Base-by-base conservation (phyloP, 1,284 basidiomycete genomes). In the Erythrobasidium hasegawianum region DNA sequence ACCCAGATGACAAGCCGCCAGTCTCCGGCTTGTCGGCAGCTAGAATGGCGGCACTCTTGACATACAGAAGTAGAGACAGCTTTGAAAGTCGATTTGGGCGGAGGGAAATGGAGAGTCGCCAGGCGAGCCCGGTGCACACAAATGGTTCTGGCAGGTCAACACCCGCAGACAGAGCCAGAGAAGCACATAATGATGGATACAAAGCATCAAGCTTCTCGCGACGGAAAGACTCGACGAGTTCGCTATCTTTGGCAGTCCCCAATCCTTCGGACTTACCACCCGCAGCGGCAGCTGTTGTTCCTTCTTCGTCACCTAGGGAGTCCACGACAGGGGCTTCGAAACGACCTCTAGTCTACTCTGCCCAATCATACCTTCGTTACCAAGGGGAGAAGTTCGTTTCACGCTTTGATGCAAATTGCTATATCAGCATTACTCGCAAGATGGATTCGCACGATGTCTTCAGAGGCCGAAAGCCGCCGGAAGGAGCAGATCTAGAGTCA, bases 401-500 rank as follows among this genome's bases (percentile, higher is more conserved):
- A 10, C 86, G 92, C 5, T 96, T 95, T 77, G 93, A 96, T 77
- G 92, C 93, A 54, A 96, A 96, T 78, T 96, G 92, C 77, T 95
- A 95, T 81, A 96, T 96, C 74, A 91, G 95, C 77, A 89, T 97
- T 73, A 97, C 95, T 0, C 88, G 91, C 73, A 98, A 97, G 78
- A 83, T 97, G 80, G 95, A 98, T 79, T 88, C 88, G 22, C 95
- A 98, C 78, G 94, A 97, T 76, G 79, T 98, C 29, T 85, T 90
- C 0, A 85, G 88, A 1, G 74, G 62, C 64, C 74, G 50, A 13
- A 40, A 29, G 1, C 18, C 61, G 16, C 50, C 45, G 4, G 26
- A 20, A 27, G 18, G 33, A 2, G 26, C 22, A 14, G 54, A 55
- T 70, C 7, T 8, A 8, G 16, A 58, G 54, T 66, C 45, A 68